Evolutionary conservation across 202 grass and related monocot genomes (phyloP).

Genomic region (Carex sylvatica): DNA sequence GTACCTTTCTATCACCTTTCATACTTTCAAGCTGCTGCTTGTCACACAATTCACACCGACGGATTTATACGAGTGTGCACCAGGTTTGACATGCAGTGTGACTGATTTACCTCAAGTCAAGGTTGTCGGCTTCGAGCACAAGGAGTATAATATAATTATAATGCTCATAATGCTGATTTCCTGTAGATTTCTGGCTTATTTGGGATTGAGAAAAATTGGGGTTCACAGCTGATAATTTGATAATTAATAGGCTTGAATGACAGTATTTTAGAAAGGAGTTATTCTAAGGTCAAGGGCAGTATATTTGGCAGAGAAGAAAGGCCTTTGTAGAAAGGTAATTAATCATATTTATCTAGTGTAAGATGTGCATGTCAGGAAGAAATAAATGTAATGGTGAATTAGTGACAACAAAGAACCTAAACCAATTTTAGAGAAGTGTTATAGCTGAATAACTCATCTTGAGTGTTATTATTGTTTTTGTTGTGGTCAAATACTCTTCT

Average conservation of each 20-base stretch:
- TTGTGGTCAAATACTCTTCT: neutral
- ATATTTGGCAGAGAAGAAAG: neutral
- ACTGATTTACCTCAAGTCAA: slow-evolving; percentile 23
- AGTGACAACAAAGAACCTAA: neutral
- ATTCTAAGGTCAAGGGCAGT: neutral
- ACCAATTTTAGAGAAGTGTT: neutral
- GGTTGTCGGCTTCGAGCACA: slow-evolving; percentile 17
- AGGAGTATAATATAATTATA: neutral
- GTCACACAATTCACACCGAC: slow-evolving; percentile 18
- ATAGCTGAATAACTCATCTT: neutral
- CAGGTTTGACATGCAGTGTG: slow-evolving; percentile 17
- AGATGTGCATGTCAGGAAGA: neutral
- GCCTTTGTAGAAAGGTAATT: neutral
- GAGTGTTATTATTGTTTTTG: neutral
- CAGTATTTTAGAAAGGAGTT: neutral
- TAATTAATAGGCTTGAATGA: neutral
- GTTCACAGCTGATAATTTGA: neutral
- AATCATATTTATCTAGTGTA: slow-evolving; percentile 2
- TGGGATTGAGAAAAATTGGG: slow-evolving; percentile 37
- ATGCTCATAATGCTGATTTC: slow-evolving; percentile 33
- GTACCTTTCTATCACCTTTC: slow-evolving; percentile 33
- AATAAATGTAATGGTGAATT: slow-evolving; percentile 2
- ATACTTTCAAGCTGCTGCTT: slow-evolving; percentile 43
- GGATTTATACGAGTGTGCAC: slow-evolving; percentile 34
- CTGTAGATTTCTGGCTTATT: slow-evolving; percentile 34